Conservation (phyloP, 140 eudicot species). For the Anethum foeniculum region DNA sequence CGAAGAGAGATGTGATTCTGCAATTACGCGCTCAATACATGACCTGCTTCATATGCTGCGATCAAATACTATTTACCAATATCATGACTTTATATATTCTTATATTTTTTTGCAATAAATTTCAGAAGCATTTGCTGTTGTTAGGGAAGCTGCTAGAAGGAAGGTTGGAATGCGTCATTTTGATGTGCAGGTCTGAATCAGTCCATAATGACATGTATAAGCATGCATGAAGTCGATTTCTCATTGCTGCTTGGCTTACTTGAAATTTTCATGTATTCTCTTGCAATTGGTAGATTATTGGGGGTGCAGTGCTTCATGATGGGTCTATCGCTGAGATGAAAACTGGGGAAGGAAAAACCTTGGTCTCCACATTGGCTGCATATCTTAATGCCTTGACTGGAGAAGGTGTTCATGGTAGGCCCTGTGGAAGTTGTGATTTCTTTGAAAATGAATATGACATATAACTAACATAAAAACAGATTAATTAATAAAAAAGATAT, state of each 20-base stretch:
- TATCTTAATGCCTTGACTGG: slow-evolving; percentile 95
- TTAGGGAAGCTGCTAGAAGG: slow-evolving; percentile 97
- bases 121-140: slow-evolving; percentile 98
- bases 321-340: slow-evolving; percentile 99
- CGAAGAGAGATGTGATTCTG: background rate
- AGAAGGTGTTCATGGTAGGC: slow-evolving; percentile 94
- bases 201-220: background rate
- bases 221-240: background rate
- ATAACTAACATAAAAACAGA: no score
- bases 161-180: slow-evolving; percentile 99
- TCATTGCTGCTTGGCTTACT: background rate
- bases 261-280: background rate
- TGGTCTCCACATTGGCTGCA: slow-evolving; percentile 95
- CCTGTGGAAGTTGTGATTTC: background rate
- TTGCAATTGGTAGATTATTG: slow-evolving; percentile 62
- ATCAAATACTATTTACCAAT: background rate
- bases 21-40: background rate
- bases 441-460: background rate
- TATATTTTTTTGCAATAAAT: background rate
- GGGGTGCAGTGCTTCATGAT: slow-evolving; percentile 97
- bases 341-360: slow-evolving; percentile 97
- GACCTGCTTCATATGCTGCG: background rate
- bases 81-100: background rate
- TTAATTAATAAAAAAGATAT: no score
- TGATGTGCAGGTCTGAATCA: slow-evolving; percentile 78